A percentile compares a stretch with the other conserved stretches of the same genome.
phyloP scores from a whole-genome alignment of 768 basidiomycete species.

The Leccinum olivaceopallidum region DNA sequence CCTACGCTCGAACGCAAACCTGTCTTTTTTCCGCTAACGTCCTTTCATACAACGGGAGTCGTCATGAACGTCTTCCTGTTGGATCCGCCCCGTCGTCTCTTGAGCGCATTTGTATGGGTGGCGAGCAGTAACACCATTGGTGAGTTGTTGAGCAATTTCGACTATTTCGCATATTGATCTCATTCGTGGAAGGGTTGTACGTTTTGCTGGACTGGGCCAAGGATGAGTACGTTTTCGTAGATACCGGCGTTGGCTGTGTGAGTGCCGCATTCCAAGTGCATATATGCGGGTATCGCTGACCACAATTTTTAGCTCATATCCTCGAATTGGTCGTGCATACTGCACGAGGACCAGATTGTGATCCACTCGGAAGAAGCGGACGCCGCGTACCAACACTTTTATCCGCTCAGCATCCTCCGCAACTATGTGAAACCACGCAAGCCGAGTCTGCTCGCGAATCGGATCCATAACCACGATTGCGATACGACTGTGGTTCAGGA shows the following conservation, averaged over 20 bases:
- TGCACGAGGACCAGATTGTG: constrained; percentile 65
- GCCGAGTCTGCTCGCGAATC: constrained; percentile 17
- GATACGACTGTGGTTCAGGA: constrained; percentile 6
- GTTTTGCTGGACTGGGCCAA: constrained; percentile 67
- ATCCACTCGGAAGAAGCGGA: constrained; percentile 74
- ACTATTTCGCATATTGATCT: not conserved
- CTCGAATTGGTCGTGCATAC: constrained; percentile 78
- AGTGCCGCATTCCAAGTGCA: constrained; percentile 31
- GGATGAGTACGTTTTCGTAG: constrained; percentile 67
- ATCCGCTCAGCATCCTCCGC: constrained; percentile 47
- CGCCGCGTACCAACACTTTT: constrained; percentile 67
- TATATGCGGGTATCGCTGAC: constrained; percentile 4
- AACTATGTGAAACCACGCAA: constrained; percentile 29
- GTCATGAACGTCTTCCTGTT: constrained; percentile 80
- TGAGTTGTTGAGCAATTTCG: constrained; percentile 7
- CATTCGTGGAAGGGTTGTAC: constrained; percentile 54
- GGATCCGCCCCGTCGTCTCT: constrained; percentile 57
- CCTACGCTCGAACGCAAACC: constrained; percentile 5
- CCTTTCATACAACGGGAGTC: constrained; percentile 61
- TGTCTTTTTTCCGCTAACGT: too few relatives aligned
- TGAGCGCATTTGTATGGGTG: constrained; percentile 74
- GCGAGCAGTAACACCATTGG: constrained; percentile 40
- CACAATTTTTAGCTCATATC: constrained; percentile 48
- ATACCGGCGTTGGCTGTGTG: constrained; percentile 74
- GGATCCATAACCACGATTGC: constrained; percentile 7